Percentiles rank a stretch among this genome's conserved stretches.
phyloP scores from a whole-genome alignment of 352 stramenopile genomes.

The Pythium pyrilobum region DNA sequence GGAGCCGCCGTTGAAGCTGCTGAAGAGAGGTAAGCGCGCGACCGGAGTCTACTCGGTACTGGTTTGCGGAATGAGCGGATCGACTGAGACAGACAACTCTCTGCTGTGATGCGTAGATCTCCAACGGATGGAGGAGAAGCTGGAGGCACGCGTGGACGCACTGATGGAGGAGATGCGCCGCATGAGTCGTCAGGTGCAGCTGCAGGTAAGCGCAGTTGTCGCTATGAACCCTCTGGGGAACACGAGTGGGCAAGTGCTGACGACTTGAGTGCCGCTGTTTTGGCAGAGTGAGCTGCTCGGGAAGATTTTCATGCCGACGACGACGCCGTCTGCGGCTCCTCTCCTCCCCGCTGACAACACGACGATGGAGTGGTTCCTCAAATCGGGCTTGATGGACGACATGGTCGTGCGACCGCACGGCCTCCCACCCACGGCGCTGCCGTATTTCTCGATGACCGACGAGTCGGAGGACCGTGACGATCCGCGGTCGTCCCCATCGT shows the following conservation, averaged over 20 bases:
- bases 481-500: constrained; percentile 24
- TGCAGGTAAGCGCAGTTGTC: constrained; percentile 31
- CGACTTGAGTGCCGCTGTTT: not conserved
- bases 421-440: constrained; percentile 18
- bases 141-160: constrained; percentile 46
- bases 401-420: not conserved
- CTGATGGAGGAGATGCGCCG: constrained; percentile 47
- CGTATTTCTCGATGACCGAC: constrained; percentile 50
- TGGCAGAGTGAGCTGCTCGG: constrained; percentile 45
- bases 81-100: not conserved
- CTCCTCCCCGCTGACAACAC: constrained; percentile 23
- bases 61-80: not conserved
- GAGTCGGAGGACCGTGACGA: constrained; percentile 30
- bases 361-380: constrained; percentile 63
- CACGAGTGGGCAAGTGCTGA: too few species aligned
- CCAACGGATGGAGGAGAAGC: constrained; percentile 47
- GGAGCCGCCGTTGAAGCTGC: constrained; percentile 51
- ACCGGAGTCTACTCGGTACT: not conserved
- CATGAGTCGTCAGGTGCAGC: constrained; percentile 55
- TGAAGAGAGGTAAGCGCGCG: constrained; percentile 43
- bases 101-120: constrained; percentile 35
- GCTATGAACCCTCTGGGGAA: not conserved
- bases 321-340: constrained; percentile 12
- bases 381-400: constrained; percentile 45
- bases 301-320: constrained; percentile 31